These are phyloP conservation scores for Trichomonascaceae sp. DNA, from an alignment of 1,139 yeast species.

Conservation along the genomic window DNA sequence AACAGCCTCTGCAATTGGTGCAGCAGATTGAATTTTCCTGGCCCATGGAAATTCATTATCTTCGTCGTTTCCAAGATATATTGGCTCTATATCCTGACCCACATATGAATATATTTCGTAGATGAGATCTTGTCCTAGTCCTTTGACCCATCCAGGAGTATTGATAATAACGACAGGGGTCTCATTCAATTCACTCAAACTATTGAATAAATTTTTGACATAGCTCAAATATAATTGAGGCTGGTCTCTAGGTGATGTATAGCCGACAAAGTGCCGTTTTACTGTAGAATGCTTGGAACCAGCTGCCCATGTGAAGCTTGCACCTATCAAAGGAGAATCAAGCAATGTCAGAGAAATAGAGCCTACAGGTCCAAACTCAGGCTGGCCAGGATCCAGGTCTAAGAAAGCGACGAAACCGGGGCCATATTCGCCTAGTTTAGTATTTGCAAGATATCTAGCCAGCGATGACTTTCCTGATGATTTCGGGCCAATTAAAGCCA, in stretches of 20 bases:
- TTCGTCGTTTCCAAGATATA: slow-evolving; percentile 40
- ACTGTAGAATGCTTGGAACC: slow-evolving; percentile 22
- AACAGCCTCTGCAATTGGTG: neutral
- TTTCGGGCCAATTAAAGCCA: slow-evolving; percentile 57
- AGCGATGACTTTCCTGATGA: slow-evolving; percentile 84
- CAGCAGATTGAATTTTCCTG: neutral
- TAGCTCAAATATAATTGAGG: slow-evolving; percentile 52
- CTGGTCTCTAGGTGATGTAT: slow-evolving; percentile 61
- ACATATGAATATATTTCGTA: slow-evolving; percentile 39
- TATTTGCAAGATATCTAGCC: slow-evolving; percentile 50
- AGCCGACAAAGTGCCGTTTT: slow-evolving; percentile 56
- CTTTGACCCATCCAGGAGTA: slow-evolving; percentile 93
- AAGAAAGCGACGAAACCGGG: slow-evolving; percentile 39
- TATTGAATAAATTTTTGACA: slow-evolving; percentile 39
- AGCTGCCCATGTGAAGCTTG: slow-evolving; percentile 30
- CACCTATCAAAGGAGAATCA: slow-evolving; percentile 23
- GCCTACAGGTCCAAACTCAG: slow-evolving; percentile 73
- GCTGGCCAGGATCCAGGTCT: slow-evolving; percentile 90
- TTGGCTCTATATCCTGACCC: slow-evolving; percentile 50
- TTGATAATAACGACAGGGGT: slow-evolving; percentile 53
- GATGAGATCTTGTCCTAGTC: slow-evolving; percentile 70
- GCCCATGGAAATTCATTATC: slow-evolving; percentile 4
- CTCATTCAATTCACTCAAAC: slow-evolving; percentile 13
- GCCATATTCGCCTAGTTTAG: slow-evolving; percentile 22
- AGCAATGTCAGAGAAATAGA: slow-evolving; percentile 44